Percentiles rank a stretch among this genome's conserved stretches.
Evolutionary conservation across 768 basidiomycete genomes (phyloP).

Genomic region (Coprinellus aureogranulatus): DNA sequence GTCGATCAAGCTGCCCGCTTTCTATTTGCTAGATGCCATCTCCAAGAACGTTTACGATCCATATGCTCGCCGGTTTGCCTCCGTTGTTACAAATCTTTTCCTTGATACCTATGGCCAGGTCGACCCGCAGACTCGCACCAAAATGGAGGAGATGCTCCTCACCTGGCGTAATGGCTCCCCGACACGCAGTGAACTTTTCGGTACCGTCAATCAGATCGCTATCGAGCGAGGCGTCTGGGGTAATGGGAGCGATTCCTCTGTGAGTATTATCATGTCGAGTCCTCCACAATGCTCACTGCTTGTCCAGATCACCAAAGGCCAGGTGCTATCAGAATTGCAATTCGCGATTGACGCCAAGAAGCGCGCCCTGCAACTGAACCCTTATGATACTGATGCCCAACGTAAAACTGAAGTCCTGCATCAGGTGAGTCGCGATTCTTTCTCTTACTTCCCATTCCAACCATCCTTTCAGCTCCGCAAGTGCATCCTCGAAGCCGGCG

Average conservation of each 20-base stretch:
- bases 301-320: slow-evolving; percentile 60
- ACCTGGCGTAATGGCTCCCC: slow-evolving; percentile 93
- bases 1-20: slow-evolving; percentile 87
- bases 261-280: slow-evolving; percentile 14
- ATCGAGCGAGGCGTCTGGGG: slow-evolving; percentile 88
- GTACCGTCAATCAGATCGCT: slow-evolving; percentile 69
- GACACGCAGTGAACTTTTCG: slow-evolving; percentile 80
- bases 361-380: slow-evolving; percentile 65
- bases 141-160: slow-evolving; percentile 97
- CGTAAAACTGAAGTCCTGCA: slow-evolving; percentile 76
- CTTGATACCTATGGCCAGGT: slow-evolving; percentile 85
- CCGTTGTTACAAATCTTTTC: slow-evolving; percentile 80
- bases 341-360: slow-evolving; percentile 82
- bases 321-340: slow-evolving; percentile 82
- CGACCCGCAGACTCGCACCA: slow-evolving; percentile 78
- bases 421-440: slow-evolving; percentile 54
- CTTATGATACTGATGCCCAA: slow-evolving; percentile 64
- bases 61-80: slow-evolving; percentile 82
- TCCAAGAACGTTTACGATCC: slow-evolving; percentile 95
- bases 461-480: slow-evolving; percentile 51
- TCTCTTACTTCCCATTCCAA: slow-evolving; percentile 8
- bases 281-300: slow-evolving; percentile 26
- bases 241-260: slow-evolving; percentile 38
- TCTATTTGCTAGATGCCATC: slow-evolving; percentile 95
- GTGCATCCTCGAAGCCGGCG: slow-evolving; percentile 67